Conservation (phyloP, 2,329 filamentous ascomycete species). For the Sclerotinia glacialis region DNA sequence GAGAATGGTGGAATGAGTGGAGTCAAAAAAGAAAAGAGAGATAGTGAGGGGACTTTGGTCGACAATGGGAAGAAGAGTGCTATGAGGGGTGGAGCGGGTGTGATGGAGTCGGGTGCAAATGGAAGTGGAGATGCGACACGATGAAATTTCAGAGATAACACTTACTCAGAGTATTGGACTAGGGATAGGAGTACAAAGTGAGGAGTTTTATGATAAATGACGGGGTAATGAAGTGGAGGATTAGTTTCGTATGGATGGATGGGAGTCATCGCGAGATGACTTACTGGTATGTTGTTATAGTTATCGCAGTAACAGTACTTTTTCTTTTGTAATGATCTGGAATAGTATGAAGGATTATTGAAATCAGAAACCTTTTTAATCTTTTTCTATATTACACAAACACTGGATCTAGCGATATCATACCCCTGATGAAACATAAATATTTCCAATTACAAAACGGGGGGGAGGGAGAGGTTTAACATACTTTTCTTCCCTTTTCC, state of each 20-base stretch:
- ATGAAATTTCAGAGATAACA: not conserved
- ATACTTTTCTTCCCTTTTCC: too few species aligned
- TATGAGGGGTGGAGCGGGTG: not conserved
- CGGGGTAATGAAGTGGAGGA: too few species aligned
- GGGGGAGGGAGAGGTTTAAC: too few species aligned
- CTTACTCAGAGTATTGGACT: not conserved
- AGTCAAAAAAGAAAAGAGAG: not conserved
- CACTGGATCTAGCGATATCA: too few species aligned
- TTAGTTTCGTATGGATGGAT: not conserved
- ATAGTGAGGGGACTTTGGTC: conserved; percentile 7
- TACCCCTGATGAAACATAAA: too few species aligned
- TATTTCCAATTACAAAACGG: too few species aligned
- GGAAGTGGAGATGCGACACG: not conserved
- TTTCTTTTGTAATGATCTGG: not conserved
- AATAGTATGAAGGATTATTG: too few species aligned
- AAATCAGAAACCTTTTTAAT: too few species aligned
- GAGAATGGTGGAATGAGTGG: not conserved
- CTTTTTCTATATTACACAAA: too few species aligned
- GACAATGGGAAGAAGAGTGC: conserved; percentile 1
- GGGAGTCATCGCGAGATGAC: too few species aligned
- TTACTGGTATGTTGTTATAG: too few species aligned
- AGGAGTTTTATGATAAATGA: not conserved
- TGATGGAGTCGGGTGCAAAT: too few species aligned
- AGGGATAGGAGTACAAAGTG: not conserved
- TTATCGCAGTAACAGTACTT: not conserved